Base-by-base conservation (phyloP, 352 stramenopile species). In the Globisporangium polare region DNA sequence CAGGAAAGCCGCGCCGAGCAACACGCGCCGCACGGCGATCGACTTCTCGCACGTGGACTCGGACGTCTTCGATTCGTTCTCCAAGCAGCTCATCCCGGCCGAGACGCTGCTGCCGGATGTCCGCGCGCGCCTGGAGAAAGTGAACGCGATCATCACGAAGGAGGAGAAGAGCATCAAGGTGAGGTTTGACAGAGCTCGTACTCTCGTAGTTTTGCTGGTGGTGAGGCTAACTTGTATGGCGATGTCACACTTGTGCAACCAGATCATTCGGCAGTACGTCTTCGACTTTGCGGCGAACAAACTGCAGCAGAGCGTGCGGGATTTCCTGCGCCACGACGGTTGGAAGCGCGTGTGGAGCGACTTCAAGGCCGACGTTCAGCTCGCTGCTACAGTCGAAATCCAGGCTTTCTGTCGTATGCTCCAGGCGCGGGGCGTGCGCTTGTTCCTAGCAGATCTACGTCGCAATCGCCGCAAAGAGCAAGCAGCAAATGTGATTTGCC, bases 61-160 rank as follows among this genome's bases (percentile, higher is more conserved):
- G 41, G 79, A 89, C 56, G 67, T 68, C 7, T 89, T 90, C 39
- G 81, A 90, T 50, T 77, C 78, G 0, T 84, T 79, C 47, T 88
- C 79, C 0, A 88, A 84, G 60, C 81, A 89, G 62, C 74, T 89
- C 27, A 69, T 90, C 27, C 68, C 73, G 0, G 70, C 63, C 1
- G 67, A 81, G 55, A 83, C 70, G 6, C 33, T 89, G 13, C 41
- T 89, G 15, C 81, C 79, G 1, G 68, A 86, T 5, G n/a, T 90
- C 5, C 65, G 57, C 26, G 49, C 50, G 17, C 70, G 69, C 0
- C 45, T 90, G 0, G 67, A 85, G 29, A 71, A 69, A 15, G 63
- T 65, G 0, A 89, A 80, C 24, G 29, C 58, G 10, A 66, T 24
- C 2, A 87, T 90, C n/a, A 49, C 64, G 0, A 72, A 45, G 0